phyloP scores from a whole-genome alignment of 805 yeast genomes.

The Phaffomyces antillensis region DNA sequence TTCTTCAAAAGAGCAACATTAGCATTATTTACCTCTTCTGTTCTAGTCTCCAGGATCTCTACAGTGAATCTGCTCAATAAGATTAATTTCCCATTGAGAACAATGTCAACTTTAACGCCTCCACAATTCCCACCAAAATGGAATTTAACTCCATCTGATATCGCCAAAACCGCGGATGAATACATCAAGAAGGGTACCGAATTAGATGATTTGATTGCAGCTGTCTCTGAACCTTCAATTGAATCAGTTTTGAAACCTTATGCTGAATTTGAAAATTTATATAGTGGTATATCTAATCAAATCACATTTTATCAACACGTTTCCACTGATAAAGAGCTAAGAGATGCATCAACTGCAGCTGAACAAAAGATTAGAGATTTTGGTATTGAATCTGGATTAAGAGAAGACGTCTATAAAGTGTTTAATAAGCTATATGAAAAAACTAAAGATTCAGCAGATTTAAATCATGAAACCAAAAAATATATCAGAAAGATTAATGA shows the following conservation, averaged over 20 bases:
- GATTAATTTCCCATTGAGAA: not conserved
- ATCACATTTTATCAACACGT: constrained; percentile 69
- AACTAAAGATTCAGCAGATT: constrained; percentile 22
- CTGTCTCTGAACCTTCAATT: constrained; percentile 37
- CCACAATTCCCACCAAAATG: constrained; percentile 39
- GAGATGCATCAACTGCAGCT: constrained; percentile 65
- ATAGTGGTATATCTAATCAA: constrained; percentile 39
- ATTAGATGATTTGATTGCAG: constrained; percentile 49
- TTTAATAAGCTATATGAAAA: constrained; percentile 46
- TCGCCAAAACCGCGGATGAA: constrained; percentile 35
- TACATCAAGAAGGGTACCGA: constrained; percentile 36
- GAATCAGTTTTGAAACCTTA: constrained; percentile 49
- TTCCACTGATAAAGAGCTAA: constrained; percentile 50
- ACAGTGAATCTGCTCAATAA: not conserved
- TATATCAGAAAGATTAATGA: constrained; percentile 50
- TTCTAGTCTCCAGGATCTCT: not conserved
- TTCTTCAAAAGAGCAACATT: constrained; percentile 1
- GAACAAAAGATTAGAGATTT: constrained; percentile 50
- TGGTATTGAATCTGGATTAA: constrained; percentile 54
- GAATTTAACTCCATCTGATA: constrained; percentile 49
- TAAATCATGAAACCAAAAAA: constrained; percentile 50
- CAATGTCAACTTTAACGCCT: constrained; percentile 13
- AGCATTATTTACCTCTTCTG: not conserved
- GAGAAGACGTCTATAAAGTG: constrained; percentile 59
- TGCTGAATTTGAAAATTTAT: constrained; percentile 44